A percentile compares a stretch with the other conserved stretches of the same genome.
Evolutionary conservation across 495 filamentous ascomycete genomes (phyloP).

Genomic region (Melanomma pulvis-pyrius): DNA sequence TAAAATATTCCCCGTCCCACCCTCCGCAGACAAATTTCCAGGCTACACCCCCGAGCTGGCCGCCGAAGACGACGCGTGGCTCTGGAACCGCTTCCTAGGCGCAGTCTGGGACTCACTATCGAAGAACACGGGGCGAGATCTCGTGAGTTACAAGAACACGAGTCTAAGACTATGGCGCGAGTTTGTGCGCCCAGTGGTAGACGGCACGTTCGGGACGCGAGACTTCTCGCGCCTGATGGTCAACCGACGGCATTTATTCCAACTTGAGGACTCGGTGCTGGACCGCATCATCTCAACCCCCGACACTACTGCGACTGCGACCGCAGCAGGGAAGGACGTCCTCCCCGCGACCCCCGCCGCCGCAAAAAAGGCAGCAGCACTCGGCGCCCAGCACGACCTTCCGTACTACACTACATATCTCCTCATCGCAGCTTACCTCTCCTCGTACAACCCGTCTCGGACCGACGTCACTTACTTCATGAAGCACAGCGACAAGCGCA

Average conservation of each 20-base stretch:
- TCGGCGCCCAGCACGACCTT: conserved; percentile 48
- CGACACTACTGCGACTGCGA: neutral
- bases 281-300: conserved; percentile 61
- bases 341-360: conserved; percentile 23
- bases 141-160: conserved; percentile 62
- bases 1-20: conserved; percentile 49
- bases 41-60: conserved; percentile 59
- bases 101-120: conserved; percentile 74
- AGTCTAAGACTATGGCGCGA: conserved; percentile 66
- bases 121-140: conserved; percentile 65
- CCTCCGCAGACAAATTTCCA: conserved; percentile 38
- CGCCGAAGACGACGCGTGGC: conserved; percentile 49
- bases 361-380: conserved; percentile 17
- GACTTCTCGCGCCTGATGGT: conserved; percentile 84
- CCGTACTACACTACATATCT: conserved; percentile 82
- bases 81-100: conserved; percentile 79
- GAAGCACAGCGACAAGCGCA: conserved; percentile 66
- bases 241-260: conserved; percentile 71
- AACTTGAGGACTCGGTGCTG: conserved; percentile 71
- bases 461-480: conserved; percentile 84
- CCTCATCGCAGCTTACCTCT: conserved; percentile 85
- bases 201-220: conserved; percentile 66
- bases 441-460: conserved; percentile 80
- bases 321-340: neutral
- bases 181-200: conserved; percentile 67